A percentile compares a stretch with the other conserved stretches of the same genome.
phyloP scores from a whole-genome alignment of 2,329 filamentous ascomycete genomes.

The Claviceps fusiformis region DNA sequence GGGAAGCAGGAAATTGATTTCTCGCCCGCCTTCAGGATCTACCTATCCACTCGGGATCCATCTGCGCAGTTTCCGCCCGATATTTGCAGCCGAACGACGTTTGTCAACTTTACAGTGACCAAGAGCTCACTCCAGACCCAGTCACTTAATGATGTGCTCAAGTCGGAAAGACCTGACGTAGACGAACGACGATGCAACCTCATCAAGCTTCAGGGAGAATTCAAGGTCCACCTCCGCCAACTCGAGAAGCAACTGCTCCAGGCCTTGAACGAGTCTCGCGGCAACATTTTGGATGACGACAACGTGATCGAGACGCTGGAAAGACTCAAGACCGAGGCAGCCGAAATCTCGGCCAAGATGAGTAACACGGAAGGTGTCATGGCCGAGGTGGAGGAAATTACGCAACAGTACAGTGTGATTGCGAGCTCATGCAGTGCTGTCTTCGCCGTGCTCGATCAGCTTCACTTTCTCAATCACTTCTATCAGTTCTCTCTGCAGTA shows the following conservation, averaged over 20 bases:
- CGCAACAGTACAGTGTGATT: conserved; percentile 84
- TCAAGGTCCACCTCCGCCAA: conserved; percentile 93
- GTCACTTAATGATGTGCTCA: conserved; percentile 92
- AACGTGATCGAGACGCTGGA: conserved; percentile 96
- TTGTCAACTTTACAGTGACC: conserved; percentile 98
- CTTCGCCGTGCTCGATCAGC: conserved; percentile 89
- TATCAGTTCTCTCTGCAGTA: conserved; percentile 99
- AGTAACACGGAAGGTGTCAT: conserved; percentile 94
- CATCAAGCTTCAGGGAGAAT: conserved; percentile 97
- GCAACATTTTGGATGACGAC: conserved; percentile 96
- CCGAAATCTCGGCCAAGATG: conserved; percentile 93
- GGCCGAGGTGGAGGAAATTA: conserved; percentile 94
- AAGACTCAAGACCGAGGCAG: conserved; percentile 93
- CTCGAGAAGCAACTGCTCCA: conserved; percentile 89
- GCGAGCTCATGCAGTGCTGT: conserved; percentile 93
- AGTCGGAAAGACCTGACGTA: conserved; percentile 92
- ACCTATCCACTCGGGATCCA: conserved; percentile 87
- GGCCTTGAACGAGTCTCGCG: conserved; percentile 90
- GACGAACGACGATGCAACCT: conserved; percentile 93
- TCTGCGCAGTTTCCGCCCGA: conserved; percentile 93
- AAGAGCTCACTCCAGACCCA: conserved; percentile 98
- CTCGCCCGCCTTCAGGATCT: conserved; percentile 89
- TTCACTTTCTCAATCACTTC: conserved; percentile 97
- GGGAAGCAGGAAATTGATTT: conserved; percentile 99
- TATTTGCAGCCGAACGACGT: conserved; percentile 94